Evolutionary conservation across 371 early-diverging fungal genomes (phyloP).

Genomic region (Blastocladiella emersonii): DNA sequence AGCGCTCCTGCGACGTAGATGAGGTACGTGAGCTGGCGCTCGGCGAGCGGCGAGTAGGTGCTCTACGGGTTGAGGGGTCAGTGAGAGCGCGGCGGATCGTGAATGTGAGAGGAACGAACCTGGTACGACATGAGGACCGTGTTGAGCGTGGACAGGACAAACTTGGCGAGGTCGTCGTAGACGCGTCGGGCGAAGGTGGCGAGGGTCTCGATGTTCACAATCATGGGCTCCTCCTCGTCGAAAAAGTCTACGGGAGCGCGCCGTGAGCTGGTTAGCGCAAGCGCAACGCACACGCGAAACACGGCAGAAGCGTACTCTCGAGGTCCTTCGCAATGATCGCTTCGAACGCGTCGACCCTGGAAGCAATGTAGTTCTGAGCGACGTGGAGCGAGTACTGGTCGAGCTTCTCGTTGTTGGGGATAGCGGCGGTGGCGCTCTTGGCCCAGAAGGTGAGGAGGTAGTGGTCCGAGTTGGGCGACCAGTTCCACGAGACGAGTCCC

Average conservation of each 20-base stretch:
- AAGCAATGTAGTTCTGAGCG: slow-evolving; percentile 33
- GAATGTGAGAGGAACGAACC: too few species aligned
- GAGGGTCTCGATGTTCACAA: slow-evolving; percentile 54
- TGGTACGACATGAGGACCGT: slow-evolving; percentile 51
- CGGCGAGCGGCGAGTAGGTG: too few species aligned
- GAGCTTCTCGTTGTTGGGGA: neutral
- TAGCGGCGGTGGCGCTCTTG: slow-evolving; percentile 41
- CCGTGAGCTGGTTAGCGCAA: neutral
- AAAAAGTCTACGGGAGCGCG: slow-evolving; percentile 47
- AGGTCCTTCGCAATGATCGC: slow-evolving; percentile 41
- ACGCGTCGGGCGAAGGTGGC: slow-evolving; percentile 58
- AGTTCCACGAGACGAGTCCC: slow-evolving; percentile 15
- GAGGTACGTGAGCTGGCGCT: slow-evolving; percentile 7
- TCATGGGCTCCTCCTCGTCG: slow-evolving; percentile 54
- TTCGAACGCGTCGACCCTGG: slow-evolving; percentile 40
- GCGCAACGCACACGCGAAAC: neutral
- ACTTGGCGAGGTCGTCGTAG: slow-evolving; percentile 46
- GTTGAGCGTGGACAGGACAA: slow-evolving; percentile 42
- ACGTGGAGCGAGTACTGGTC: slow-evolving; percentile 3
- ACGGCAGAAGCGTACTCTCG: slow-evolving; percentile 29
- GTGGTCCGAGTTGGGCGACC: slow-evolving; percentile 57
- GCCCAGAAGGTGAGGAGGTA: slow-evolving; percentile 79
- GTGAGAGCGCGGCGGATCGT: too few species aligned
- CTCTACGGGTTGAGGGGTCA: too few species aligned
- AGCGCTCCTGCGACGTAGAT: slow-evolving; percentile 6